These are phyloP conservation scores for Nitzschia inconspicua DNA, from an alignment of 108 stramenopile genomes.

Conservation along the genomic window DNA sequence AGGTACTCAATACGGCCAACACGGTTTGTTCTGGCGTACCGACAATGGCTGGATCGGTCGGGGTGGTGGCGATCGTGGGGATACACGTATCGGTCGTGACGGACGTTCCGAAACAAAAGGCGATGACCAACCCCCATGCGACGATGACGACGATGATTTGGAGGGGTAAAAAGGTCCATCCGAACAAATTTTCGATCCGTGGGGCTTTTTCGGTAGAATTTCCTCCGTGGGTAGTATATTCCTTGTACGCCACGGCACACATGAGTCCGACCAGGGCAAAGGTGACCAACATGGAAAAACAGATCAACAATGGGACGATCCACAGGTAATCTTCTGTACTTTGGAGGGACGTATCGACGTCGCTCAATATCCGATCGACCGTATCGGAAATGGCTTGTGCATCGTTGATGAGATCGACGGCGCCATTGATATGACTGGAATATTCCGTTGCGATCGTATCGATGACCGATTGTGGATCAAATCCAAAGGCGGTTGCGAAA, in stretches of 20 bases:
- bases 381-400: background rate
- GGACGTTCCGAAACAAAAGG: constrained; percentile 2
- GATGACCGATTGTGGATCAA: background rate
- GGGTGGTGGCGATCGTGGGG: background rate
- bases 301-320: constrained; percentile 17
- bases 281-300: background rate
- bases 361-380: background rate
- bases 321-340: constrained; percentile 11
- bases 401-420: background rate
- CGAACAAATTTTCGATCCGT: constrained; percentile 1
- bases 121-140: background rate
- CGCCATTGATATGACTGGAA: background rate
- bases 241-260: background rate
- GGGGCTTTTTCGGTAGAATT: background rate
- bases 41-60: background rate
- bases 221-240: background rate
- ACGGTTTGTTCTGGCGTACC: constrained; percentile 6
- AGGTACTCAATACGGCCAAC: background rate
- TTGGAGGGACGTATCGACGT: background rate
- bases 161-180: background rate
- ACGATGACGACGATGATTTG: background rate
- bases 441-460: background rate
- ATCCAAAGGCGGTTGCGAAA: background rate
- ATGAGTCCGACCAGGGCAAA: constrained; percentile 6
- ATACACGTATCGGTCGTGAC: constrained; percentile 4